Evolutionary conservation across 352 stramenopile species (phyloP).

Genomic region (Globisporangium okanoganense): DNA sequence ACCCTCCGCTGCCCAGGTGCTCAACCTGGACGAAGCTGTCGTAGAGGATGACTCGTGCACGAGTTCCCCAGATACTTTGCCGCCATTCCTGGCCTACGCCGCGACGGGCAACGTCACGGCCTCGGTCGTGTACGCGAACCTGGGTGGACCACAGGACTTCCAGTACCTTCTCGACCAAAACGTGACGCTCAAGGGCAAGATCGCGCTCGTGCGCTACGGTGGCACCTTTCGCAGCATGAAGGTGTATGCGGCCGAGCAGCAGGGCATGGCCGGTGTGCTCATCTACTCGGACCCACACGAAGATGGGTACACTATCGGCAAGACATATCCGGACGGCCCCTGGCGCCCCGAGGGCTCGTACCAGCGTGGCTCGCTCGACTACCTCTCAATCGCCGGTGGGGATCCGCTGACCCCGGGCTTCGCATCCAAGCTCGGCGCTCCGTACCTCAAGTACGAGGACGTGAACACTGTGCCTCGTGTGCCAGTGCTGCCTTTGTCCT

Average conservation of each 20-base stretch:
- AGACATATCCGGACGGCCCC: constrained; percentile 74
- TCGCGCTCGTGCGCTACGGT: constrained; percentile 86
- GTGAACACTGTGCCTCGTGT: constrained; percentile 62
- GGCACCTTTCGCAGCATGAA: constrained; percentile 70
- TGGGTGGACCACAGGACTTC: constrained; percentile 79
- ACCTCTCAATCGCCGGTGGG: constrained; percentile 67
- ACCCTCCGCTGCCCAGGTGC: constrained; percentile 16
- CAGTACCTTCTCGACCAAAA: constrained; percentile 60
- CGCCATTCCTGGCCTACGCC: constrained; percentile 81
- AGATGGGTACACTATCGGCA: constrained; percentile 66
- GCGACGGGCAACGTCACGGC: constrained; percentile 69
- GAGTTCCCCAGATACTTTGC: constrained; percentile 48
- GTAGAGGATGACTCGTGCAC: constrained; percentile 67
- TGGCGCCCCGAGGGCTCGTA: constrained; percentile 77
- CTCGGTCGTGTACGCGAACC: constrained; percentile 87
- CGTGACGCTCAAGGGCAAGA: constrained; percentile 71
- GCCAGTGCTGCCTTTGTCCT: constrained; percentile 66
- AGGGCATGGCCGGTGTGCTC: constrained; percentile 69
- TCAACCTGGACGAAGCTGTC: constrained; percentile 55
- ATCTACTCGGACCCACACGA: constrained; percentile 90
- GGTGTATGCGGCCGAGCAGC: constrained; percentile 79
- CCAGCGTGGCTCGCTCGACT: constrained; percentile 85
- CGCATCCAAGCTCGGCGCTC: constrained; percentile 36
- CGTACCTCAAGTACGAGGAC: constrained; percentile 39
- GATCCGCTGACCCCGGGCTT: constrained; percentile 63